Base-by-base conservation (phyloP, 345 rosid genomes). In the Melastoma malabathricum region DNA sequence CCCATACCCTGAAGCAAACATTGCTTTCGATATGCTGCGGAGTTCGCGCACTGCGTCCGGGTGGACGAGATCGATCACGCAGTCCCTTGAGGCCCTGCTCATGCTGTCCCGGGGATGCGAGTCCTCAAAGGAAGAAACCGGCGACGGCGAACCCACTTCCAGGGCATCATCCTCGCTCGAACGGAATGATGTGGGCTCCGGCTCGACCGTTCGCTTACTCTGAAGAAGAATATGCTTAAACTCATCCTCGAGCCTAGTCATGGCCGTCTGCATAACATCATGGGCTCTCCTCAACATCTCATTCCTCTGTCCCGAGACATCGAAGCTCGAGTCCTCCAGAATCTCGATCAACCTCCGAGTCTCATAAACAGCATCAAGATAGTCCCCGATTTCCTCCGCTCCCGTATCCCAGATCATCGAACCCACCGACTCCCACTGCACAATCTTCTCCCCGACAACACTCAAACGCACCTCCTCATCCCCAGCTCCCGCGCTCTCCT, bases 241-340 rank as follows among this genome's bases (percentile, higher is more conserved):
- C 73, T 86, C 97, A 23, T 83, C 86, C 72, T 81, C 97, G 1
- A 89, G 88, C 79, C 94, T 75, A 19, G 70, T 70, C 97, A 89
- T 89, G 4, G 88, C 88, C 9, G 67, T 73, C 59, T 86, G 96
- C 67, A 89, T 84, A 65, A 83, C 75, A 66, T 83, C 81, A 39
- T 81, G 81, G 48, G 89, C 85, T 68, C 73, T 83, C 29, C 73
- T 65, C 17, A 86, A 29, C 48, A 78, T 57, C 22, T 63, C 65
- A 55, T 57, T 75, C 59, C 74, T 75, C 9, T 34, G 69, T 20
- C 55, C 68, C 16, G 55, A 66, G 20, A 59, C 56, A n/a, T 50
- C 59, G 6, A 29, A 29, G 41, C 59, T 41, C 59, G 64, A 67
- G 48, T 58, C 57, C 51, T 81, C 94, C 31, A 89, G 66, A 59